A percentile compares a stretch with the other conserved stretches of the same genome.
phyloP scores from a whole-genome alignment of 1,284 basidiomycete species.

The Puccinia horiana region DNA sequence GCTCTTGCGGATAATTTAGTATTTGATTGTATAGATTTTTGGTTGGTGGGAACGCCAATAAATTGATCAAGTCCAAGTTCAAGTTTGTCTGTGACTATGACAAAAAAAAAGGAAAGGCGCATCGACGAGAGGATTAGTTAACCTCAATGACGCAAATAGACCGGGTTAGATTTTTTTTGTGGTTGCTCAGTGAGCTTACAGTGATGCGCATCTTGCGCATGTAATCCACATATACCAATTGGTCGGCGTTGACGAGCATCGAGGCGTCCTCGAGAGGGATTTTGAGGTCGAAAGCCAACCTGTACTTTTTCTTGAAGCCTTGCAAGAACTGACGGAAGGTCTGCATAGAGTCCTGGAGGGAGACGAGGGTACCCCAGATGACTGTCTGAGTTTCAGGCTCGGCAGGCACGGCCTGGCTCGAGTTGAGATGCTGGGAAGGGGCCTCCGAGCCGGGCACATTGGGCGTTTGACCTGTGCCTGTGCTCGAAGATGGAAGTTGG shows the following conservation, averaged over 20 bases:
- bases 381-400: constrained; percentile 73
- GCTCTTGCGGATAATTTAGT: constrained; percentile 90
- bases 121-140: not conserved
- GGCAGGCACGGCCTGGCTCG: constrained; percentile 52
- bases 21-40: constrained; percentile 67
- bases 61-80: constrained; percentile 84
- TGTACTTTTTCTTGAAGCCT: constrained; percentile 92
- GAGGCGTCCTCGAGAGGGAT: constrained; percentile 38
- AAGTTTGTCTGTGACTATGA: constrained; percentile 75
- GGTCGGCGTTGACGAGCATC: constrained; percentile 54
- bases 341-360: constrained; percentile 84
- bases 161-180: not conserved
- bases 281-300: constrained; percentile 70
- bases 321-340: constrained; percentile 83
- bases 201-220: constrained; percentile 83
- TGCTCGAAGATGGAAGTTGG: constrained; percentile 22
- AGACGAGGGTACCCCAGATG: constrained; percentile 96
- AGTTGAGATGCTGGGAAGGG: constrained; percentile 23
- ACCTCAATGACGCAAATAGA: not conserved
- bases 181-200: constrained; percentile 38
- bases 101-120: not conserved
- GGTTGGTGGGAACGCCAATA: constrained; percentile 82
- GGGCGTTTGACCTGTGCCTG: constrained; percentile 40
- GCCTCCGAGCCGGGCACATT: constrained; percentile 46
- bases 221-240: constrained; percentile 74